phyloP scores from a whole-genome alignment of 1,139 yeast genomes.

The Taphrina communis region DNA sequence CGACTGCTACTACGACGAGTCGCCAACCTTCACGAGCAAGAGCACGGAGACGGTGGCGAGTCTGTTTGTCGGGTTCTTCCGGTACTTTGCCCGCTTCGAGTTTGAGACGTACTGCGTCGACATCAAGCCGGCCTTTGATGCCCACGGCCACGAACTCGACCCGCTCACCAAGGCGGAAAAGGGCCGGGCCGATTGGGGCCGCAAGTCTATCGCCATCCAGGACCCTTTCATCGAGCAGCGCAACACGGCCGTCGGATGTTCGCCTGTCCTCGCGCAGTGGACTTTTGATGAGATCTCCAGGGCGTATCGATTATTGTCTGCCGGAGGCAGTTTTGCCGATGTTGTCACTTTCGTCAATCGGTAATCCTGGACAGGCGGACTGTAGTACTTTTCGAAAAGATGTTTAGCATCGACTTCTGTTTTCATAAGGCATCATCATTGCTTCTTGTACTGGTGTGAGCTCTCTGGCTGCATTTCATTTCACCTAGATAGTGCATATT shows the following conservation, averaged over 20 bases:
- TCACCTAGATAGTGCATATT: too few species aligned
- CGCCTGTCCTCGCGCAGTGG: slow-evolving; percentile 28
- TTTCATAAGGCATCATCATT: too few species aligned
- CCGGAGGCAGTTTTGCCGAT: slow-evolving; percentile 38
- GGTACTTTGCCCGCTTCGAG: slow-evolving; percentile 47
- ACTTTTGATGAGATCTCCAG: slow-evolving; percentile 23
- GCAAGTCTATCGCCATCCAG: slow-evolving; percentile 31
- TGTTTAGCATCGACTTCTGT: too few species aligned
- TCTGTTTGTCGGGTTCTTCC: slow-evolving; percentile 47
- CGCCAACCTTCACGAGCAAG: slow-evolving; percentile 41
- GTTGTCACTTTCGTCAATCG: slow-evolving; percentile 28
- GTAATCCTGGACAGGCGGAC: background rate
- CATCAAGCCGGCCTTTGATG: slow-evolving; percentile 13
- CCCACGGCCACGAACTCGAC: background rate
- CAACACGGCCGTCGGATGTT: slow-evolving; percentile 35
- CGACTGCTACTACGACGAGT: slow-evolving; percentile 46
- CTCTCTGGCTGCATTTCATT: too few species aligned
- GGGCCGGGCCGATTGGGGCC: slow-evolving; percentile 23
- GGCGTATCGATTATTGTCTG: slow-evolving; percentile 10
- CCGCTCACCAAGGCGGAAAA: slow-evolving; percentile 25
- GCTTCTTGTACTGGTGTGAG: too few species aligned
- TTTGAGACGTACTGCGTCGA: slow-evolving; percentile 45
- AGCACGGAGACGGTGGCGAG: slow-evolving; percentile 46
- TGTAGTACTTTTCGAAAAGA: too few species aligned
- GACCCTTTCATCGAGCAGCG: slow-evolving; percentile 33